These are phyloP conservation scores for Hygrocybe punicea DNA, from an alignment of 768 basidiomycete species.

Conservation along the genomic window DNA sequence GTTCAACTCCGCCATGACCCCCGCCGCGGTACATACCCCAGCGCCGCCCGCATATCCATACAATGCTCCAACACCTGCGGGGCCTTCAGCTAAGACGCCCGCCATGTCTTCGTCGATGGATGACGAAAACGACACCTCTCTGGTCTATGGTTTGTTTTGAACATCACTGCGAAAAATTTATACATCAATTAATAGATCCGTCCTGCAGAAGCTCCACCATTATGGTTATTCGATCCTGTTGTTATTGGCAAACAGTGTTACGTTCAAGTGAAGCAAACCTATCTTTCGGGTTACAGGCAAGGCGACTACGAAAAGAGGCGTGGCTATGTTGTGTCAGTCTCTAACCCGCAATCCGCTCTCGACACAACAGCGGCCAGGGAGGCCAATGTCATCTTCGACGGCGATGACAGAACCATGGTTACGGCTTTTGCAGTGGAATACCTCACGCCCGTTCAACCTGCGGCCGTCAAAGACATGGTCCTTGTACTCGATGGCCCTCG, in stretches of 20 bases:
- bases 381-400: slow-evolving; percentile 2
- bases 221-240: slow-evolving; percentile 1
- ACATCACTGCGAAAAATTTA: too few relatives aligned
- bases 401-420: slow-evolving; percentile 21
- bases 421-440: slow-evolving; percentile 39
- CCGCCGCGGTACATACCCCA: background rate
- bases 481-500: slow-evolving; percentile 45
- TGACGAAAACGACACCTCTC: background rate
- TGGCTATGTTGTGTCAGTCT: slow-evolving; percentile 1
- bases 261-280: background rate
- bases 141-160: background rate
- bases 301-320: background rate
- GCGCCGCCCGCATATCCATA: background rate
- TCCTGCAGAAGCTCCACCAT: background rate
- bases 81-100: background rate
- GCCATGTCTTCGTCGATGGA: background rate
- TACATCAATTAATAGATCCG: background rate
- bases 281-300: background rate
- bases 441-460: slow-evolving; percentile 41
- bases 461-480: slow-evolving; percentile 44
- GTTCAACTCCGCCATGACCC: background rate
- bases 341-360: background rate
- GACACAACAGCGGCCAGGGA: background rate
- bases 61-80: background rate
- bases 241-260: background rate